A percentile compares a stretch with the other conserved stretches of the same genome.
Conservation (phyloP, 768 basidiomycete species). For the Pluteus cervinus region DNA sequence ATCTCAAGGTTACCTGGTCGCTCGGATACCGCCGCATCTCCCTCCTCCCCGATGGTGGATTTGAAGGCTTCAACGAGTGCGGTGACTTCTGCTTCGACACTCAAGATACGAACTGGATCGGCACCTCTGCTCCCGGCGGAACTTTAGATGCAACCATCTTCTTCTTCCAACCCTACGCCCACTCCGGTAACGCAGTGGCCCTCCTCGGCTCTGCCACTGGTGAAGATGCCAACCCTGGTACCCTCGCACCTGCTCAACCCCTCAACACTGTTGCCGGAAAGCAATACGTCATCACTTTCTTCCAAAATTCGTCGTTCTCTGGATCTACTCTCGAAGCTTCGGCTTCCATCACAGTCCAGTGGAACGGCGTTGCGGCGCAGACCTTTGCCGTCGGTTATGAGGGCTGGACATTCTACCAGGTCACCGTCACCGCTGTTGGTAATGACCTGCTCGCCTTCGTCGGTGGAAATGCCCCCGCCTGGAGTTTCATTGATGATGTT, state of each 20-base stretch:
- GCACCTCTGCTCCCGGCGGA: slow-evolving; percentile 27
- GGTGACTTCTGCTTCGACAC: slow-evolving; percentile 33
- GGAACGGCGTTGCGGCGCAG: slow-evolving; percentile 31
- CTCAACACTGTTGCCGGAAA: slow-evolving; percentile 29
- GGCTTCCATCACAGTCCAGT: slow-evolving; percentile 32
- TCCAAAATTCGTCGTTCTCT: slow-evolving; percentile 32
- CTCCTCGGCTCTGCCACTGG: slow-evolving; percentile 37
- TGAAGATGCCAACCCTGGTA: slow-evolving; percentile 29
- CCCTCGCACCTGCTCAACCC: slow-evolving; percentile 23
- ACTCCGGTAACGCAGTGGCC: slow-evolving; percentile 29
- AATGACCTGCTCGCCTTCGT: slow-evolving; percentile 31
- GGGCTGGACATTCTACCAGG: slow-evolving; percentile 29
- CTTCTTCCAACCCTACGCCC: slow-evolving; percentile 33
- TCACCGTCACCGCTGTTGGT: slow-evolving; percentile 26
- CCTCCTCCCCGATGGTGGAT: slow-evolving; percentile 33
- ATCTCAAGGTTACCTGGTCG: slow-evolving; percentile 38
- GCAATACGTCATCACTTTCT: slow-evolving; percentile 34
- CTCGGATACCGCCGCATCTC: slow-evolving; percentile 38
- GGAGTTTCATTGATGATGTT: slow-evolving; percentile 42
- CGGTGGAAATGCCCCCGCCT: slow-evolving; percentile 39
- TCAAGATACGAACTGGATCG: slow-evolving; percentile 33
- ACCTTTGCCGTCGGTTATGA: slow-evolving; percentile 29
- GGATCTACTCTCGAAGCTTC: slow-evolving; percentile 21
- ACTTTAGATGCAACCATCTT: slow-evolving; percentile 37
- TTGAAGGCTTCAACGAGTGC: slow-evolving; percentile 34